Evolutionary conservation across 495 filamentous ascomycete genomes (phyloP), one percentile per base, ranked within the genome.

Genomic region (Podospora pseudocomata): DNA sequence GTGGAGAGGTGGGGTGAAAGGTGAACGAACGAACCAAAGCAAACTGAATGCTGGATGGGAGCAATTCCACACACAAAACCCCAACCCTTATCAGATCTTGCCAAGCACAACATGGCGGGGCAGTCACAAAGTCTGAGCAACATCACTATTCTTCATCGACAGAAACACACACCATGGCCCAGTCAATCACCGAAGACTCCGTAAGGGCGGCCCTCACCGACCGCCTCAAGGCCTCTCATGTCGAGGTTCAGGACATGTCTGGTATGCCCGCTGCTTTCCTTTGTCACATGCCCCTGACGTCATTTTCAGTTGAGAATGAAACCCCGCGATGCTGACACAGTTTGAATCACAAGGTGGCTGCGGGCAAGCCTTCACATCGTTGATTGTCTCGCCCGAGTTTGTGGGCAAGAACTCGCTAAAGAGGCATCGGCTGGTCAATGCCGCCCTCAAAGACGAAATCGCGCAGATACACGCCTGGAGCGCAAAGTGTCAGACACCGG

Each of bases 381-480:
- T 94, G 32, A 93, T 99, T 60, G 94, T 99, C 13, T 97, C 93
- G 4, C 87, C 92, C 9, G 83, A 89, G 60, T 99, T 98, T 79
- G 86, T 86, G 26, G 91, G 91, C 76, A 97, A 96, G 82, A 94
- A 84, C 61, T 90, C 91, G 64, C 88, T 99, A 19, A 92, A 92
- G 65, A 87, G 94, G 18, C 92, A 97, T 81, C 88, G 95, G 23
- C 83, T 96, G 63, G 95, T 97, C 60, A 98, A 99, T 79, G 85
- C 86, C 2, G 89, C 88, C 6, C 79, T 99, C 74, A 95, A 94
- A 81, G 86, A 86, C n/a, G 95, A 99, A 82, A 95, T 99, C 78
- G 91, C 92, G 4, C 87, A 88, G 59, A 97, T 99, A 66, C 95
- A 99, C 83, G 95, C 95, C n/a, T 99, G 95, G 95, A 94, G 92